These are phyloP conservation scores for Polygonum maritimum DNA, from an alignment of 148 eudicot genomes.

Conservation along the genomic window DNA sequence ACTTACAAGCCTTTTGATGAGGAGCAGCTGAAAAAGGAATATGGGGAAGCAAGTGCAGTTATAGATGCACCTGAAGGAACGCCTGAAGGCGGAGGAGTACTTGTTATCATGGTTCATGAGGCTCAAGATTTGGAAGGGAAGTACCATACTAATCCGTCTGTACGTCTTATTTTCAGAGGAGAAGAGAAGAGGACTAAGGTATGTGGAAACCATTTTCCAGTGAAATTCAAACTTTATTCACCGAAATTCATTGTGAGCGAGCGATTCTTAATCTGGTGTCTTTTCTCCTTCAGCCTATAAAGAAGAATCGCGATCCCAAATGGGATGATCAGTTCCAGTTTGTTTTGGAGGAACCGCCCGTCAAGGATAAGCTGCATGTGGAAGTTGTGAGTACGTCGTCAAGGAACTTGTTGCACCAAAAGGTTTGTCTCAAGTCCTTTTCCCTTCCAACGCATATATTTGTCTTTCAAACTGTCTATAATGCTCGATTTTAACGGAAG, in stretches of 20 bases:
- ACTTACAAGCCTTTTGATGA: conserved; percentile 66
- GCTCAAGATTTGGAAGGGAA: conserved; percentile 89
- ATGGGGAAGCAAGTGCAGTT: conserved; percentile 30
- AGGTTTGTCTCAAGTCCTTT: conserved; percentile 21
- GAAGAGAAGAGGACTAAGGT: conserved; percentile 90
- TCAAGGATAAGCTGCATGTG: conserved; percentile 49
- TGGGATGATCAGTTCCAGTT: conserved; percentile 69
- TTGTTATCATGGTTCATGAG: conserved; percentile 61
- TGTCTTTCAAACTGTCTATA: too few species aligned
- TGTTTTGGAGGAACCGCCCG: conserved; percentile 57
- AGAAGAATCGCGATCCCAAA: conserved; percentile 77
- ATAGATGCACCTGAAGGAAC: conserved; percentile 76
- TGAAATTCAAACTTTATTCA: not conserved
- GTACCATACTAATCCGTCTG: conserved; percentile 84
- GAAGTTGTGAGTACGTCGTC: conserved; percentile 62
- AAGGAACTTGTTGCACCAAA: conserved; percentile 58
- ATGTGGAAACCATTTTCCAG: not conserved
- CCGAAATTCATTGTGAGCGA: not conserved
- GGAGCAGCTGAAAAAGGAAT: conserved; percentile 46
- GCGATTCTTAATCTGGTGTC: not conserved
- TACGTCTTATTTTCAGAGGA: conserved; percentile 60
- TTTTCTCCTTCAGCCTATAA: conserved; percentile 31
- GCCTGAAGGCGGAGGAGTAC: conserved; percentile 72
- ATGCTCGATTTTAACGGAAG: too few species aligned
- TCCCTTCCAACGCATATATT: not conserved